phyloP scores from a whole-genome alignment of 208 protist species.

The Porcisia hertigi region DNA sequence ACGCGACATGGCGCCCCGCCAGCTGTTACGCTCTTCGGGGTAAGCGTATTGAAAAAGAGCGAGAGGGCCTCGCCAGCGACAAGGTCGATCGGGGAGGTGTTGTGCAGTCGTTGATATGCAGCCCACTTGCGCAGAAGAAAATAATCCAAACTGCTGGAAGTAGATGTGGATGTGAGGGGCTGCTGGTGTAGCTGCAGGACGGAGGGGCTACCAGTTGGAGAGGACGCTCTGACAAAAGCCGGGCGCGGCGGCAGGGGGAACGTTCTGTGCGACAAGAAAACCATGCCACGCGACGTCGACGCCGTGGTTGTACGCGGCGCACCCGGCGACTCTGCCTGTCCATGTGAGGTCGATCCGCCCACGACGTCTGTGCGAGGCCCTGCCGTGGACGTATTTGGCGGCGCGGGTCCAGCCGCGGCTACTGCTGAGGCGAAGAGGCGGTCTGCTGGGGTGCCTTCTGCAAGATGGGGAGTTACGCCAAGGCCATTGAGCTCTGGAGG shows the following conservation, averaged over 20 bases:
- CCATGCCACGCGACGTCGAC: conserved; percentile 17
- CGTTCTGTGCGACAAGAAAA: conserved; percentile 14
- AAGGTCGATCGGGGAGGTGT: conserved; percentile 21
- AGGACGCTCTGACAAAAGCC: neutral
- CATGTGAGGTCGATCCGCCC: neutral
- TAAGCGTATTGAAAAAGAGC: neutral
- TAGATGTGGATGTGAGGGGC: conserved; percentile 15
- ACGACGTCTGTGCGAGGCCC: neutral
- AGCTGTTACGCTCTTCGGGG: neutral
- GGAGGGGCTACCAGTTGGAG: neutral
- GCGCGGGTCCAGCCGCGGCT: neutral
- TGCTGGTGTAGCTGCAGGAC: neutral
- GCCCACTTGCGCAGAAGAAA: conserved; percentile 39
- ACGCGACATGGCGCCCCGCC: conserved; percentile 27
- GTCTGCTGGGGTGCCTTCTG: neutral
- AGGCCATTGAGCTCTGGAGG: neutral
- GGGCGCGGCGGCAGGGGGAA: conserved; percentile 27
- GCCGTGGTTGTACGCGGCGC: neutral
- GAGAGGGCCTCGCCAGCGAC: conserved; percentile 27
- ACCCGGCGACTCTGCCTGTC: neutral
- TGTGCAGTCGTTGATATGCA: conserved; percentile 24
- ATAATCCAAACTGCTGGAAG: conserved; percentile 28
- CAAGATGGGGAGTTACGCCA: neutral
- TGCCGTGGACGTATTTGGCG: neutral
- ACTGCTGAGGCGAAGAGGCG: neutral